phyloP scores from a whole-genome alignment of 345 rosid genomes.

The Linum tenue region DNA sequence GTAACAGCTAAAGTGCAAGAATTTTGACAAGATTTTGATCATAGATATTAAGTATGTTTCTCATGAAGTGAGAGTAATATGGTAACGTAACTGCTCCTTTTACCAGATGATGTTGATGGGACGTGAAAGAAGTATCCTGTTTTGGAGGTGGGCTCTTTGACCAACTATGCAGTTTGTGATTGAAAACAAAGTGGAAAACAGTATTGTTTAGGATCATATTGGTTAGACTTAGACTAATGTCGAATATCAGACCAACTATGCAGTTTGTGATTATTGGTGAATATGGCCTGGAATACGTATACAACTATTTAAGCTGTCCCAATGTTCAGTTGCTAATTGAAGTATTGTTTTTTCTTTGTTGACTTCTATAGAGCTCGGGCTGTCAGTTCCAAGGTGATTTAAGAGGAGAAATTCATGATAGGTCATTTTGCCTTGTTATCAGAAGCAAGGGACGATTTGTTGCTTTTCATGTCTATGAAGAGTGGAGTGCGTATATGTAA shows the following conservation, averaged over 20 bases:
- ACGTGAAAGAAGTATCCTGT: slow-evolving; percentile 80
- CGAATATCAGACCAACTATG: no score
- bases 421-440: slow-evolving; percentile 20
- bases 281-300: no score
- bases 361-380: slow-evolving; percentile 58
- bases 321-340: slow-evolving; percentile 18
- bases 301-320: neutral
- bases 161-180: slow-evolving; percentile 22
- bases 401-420: slow-evolving; percentile 15
- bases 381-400: slow-evolving; percentile 83
- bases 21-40: neutral
- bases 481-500: neutral
- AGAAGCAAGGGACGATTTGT: slow-evolving; percentile 12
- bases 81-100: slow-evolving; percentile 58
- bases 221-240: neutral
- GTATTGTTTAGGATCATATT: neutral
- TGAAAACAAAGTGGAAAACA: slow-evolving; percentile 10
- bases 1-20: neutral
- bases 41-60: slow-evolving; percentile 10
- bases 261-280: no score
- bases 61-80: slow-evolving; percentile 17
- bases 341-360: slow-evolving; percentile 12
- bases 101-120: slow-evolving; percentile 95
- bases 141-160: slow-evolving; percentile 65
- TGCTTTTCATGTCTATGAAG: slow-evolving; percentile 12